Conservation (phyloP, 2,329 filamentous ascomycete genomes). For the Stylonectria norvegica region DNA sequence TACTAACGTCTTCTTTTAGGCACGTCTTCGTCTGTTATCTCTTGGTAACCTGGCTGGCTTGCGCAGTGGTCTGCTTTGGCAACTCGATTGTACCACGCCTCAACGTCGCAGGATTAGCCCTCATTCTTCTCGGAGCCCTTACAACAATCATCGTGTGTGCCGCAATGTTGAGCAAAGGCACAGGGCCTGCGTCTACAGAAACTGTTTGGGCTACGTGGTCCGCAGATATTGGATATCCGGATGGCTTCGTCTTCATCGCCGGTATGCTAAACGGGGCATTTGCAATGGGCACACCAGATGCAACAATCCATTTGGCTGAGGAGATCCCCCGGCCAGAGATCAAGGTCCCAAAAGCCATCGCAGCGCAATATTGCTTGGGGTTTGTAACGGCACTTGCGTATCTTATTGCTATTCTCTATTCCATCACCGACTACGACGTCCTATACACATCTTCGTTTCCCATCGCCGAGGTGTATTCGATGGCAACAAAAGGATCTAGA, state of each 20-base stretch:
- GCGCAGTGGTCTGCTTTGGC: conserved; percentile 43
- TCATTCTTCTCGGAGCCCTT: conserved; percentile 47
- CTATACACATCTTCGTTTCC: conserved; percentile 50
- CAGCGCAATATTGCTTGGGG: conserved; percentile 45
- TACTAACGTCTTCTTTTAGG: no score
- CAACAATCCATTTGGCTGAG: conserved; percentile 59
- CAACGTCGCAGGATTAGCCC: conserved; percentile 47
- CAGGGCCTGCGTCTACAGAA: conserved; percentile 25
- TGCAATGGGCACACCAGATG: conserved; percentile 61
- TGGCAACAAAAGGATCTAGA: conserved; percentile 45
- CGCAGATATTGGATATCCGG: conserved; percentile 34
- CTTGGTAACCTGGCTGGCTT: conserved; percentile 34
- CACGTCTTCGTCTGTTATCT: conserved; percentile 39
- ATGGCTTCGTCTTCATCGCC: conserved; percentile 36
- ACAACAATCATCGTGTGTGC: conserved; percentile 46
- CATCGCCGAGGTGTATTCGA: conserved; percentile 61
- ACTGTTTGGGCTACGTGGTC: conserved; percentile 37
- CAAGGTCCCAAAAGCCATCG: conserved; percentile 52
- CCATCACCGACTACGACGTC: conserved; percentile 51
- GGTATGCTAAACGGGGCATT: conserved; percentile 59
- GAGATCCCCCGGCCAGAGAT: conserved; percentile 51
- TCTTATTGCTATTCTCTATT: conserved; percentile 51
- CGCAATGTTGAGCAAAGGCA: conserved; percentile 46
- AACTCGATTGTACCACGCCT: conserved; percentile 49
- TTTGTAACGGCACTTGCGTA: conserved; percentile 50